Base-by-base conservation (phyloP, 768 basidiomycete genomes). In the Lentinula aciculospora region DNA sequence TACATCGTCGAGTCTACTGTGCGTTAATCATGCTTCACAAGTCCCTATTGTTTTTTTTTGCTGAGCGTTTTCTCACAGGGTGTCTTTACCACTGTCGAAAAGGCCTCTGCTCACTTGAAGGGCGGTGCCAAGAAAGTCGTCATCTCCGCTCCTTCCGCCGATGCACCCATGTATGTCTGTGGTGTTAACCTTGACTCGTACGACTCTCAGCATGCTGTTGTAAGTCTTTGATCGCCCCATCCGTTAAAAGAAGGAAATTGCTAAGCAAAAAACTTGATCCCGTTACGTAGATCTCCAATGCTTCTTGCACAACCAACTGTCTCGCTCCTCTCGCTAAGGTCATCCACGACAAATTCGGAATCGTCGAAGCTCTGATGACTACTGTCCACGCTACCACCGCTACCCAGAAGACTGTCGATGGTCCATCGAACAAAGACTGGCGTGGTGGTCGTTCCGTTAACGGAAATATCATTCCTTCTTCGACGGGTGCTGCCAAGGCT, bases 61-160 rank as follows among this genome's bases (percentile, higher is more conserved):
- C 13, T n/a, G 39, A 60, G n/a, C n/a, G n/a, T 48, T 45, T 58
- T 48, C 58, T 54, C 57, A n/a, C 57, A 88, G 86, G 92, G 95
- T 85, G 94, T 97, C 73, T 98, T 98, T 84, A 98, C 95, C 71
- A 97, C 94, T 68, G 81, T 74, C 64, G 94, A 97, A 15, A 95
- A 94, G 80, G 96, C 96, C 56, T 80, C 81, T 48, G 87, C 85
- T 64, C 96, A 99, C 79, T 79, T 99, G 76, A 94, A 95, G 77
- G 96, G 96, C 66, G 96, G 96, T 72, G 96, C 96, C 69, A 98
- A 98, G 87, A 99, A 98, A 82, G 96, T 99, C 71, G 81, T 99
- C 78, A 98, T 99, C 83, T 96, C 53, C 19, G 96, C 96, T 47
- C 96, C 96, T 64, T 98, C 96, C n/a, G 83, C 92, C 31, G 92